Base-by-base conservation (phyloP, 352 stramenopile genomes). In the Phytophthora macrochlamydospora region DNA sequence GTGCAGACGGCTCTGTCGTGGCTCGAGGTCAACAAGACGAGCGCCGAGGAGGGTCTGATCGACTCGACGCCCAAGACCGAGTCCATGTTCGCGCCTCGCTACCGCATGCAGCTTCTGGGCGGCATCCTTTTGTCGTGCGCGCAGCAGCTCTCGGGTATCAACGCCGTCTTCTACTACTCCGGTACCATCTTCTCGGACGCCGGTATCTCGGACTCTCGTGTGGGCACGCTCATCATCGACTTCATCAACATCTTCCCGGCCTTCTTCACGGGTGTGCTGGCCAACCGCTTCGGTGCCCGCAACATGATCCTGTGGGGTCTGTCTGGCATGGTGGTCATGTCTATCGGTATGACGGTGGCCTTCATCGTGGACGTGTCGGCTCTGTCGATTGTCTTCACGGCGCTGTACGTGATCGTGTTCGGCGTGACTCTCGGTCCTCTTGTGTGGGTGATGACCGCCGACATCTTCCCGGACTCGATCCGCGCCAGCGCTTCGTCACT, bases 1-100 rank as follows among this genome's bases (percentile, higher is more conserved):
- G 67, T 72, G 24, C n/a, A 48, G n/a, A 63, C 49, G 7, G 52
- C 43, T 49, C 37, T 24, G 37, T 38, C 7, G 33, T 31, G 32
- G 33, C 18, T 32, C 33, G 29, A 50, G 4, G 40, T 73, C 13
- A 53, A 59, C 6, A 46, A 46, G 33, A 54, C 59, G 4, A 40
- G 12, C 51, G 33, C n/a, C 32, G 51, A 49, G 43, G 43, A 49
- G 43, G 43, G 43, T 49, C 43, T 49, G 43, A 29, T 49, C 11
- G 43, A 49, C 65, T 61, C 8, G 9, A 28, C 43, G 43, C 43
- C 43, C 12, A 49, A 49, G 43, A 49, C 9, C 13, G 43, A 49
- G 43, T 49, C 43, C 12, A 49, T 49, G 43, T 49, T 49, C 43
- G 43, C 43, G 2, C 12, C 43, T 18, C 43, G 43, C 43, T 49